These are phyloP conservation scores for Globisporangium okanoganense DNA, from an alignment of 352 stramenopile species.

Conservation along the genomic window DNA sequence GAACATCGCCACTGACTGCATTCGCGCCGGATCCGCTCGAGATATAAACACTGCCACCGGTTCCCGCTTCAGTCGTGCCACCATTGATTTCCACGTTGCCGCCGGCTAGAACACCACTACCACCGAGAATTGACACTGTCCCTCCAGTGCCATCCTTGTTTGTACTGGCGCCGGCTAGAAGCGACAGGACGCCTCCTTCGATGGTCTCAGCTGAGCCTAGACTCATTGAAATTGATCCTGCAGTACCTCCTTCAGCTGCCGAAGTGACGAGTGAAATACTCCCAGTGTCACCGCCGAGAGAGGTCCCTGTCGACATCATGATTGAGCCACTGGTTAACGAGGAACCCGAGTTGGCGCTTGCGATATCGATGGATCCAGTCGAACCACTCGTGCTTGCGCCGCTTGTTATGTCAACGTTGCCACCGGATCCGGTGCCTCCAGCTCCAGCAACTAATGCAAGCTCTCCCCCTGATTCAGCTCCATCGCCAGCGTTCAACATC, in stretches of 20 bases:
- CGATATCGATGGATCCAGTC: conserved; percentile 24
- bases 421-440: conserved; percentile 15
- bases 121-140: conserved; percentile 18
- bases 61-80: conserved; percentile 15
- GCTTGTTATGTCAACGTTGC: conserved; percentile 20
- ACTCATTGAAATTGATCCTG: conserved; percentile 25
- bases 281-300: conserved; percentile 25
- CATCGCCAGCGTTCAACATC: conserved; percentile 16
- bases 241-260: conserved; percentile 22
- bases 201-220: conserved; percentile 23
- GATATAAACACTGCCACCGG: conserved; percentile 20
- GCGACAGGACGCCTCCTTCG: conserved; percentile 20
- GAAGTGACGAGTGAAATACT: conserved; percentile 28
- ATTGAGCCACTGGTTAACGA: conserved; percentile 26
- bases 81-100: conserved; percentile 25
- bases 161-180: conserved; percentile 24
- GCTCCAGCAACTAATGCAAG: conserved; percentile 19
- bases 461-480: conserved; percentile 15
- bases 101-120: conserved; percentile 14
- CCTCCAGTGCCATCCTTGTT: conserved; percentile 24
- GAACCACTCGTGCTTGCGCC: conserved; percentile 17
- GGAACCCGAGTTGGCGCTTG: conserved; percentile 21
- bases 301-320: conserved; percentile 25
- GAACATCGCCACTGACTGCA: conserved; percentile 20
- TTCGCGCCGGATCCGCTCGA: conserved; percentile 22